Conservation (phyloP, 1,284 basidiomycete genomes). For the Puccinia triticina region DNA sequence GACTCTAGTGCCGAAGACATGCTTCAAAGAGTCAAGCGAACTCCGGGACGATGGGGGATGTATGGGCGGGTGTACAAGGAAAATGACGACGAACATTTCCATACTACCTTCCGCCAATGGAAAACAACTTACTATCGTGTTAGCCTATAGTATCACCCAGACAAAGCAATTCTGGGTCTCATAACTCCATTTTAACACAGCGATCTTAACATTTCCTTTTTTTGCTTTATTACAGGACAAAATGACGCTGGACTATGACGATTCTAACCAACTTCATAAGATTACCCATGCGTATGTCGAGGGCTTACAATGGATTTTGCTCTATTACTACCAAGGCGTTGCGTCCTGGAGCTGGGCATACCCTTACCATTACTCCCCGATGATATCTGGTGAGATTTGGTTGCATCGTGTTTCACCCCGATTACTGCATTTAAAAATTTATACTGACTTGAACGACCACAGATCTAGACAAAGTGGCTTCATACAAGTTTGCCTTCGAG, state of each 20-base stretch:
- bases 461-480: constrained; percentile 75
- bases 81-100: background rate
- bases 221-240: constrained; percentile 68
- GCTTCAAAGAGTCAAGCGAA: background rate
- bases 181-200: background rate
- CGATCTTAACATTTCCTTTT: no score
- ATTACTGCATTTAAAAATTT: background rate
- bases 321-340: constrained; percentile 61
- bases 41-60: background rate
- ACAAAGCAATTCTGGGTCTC: background rate
- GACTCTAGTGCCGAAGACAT: background rate
- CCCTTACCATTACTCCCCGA: constrained; percentile 60
- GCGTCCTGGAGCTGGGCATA: constrained; percentile 61
- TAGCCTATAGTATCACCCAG: background rate
- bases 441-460: constrained; percentile 61
- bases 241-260: constrained; percentile 74
- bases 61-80: background rate
- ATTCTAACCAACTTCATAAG: constrained; percentile 61
- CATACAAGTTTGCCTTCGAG: constrained; percentile 81
- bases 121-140: constrained; percentile 78
- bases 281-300: constrained; percentile 57
- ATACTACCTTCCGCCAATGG: constrained; percentile 64
- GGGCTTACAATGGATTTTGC: constrained; percentile 60
- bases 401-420: background rate
- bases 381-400: constrained; percentile 31